Conservation (phyloP, 331 rosid species). For the Arachis monticola region DNA sequence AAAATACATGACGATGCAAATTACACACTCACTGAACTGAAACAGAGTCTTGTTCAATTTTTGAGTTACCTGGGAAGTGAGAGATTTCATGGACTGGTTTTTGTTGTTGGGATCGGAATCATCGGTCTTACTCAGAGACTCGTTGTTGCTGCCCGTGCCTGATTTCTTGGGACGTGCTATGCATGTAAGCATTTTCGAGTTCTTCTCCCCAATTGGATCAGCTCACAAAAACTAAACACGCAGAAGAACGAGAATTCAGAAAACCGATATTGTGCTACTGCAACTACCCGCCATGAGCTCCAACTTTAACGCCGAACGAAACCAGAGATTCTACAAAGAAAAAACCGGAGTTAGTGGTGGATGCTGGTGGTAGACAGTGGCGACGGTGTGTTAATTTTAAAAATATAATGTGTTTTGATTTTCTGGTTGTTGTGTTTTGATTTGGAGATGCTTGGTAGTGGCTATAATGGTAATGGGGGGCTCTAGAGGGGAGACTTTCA, state of each 20-base stretch:
- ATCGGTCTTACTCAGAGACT: slow-evolving; percentile 60
- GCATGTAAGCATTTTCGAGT: slow-evolving; percentile 69
- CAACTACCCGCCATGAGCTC: slow-evolving; percentile 28
- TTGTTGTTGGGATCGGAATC: slow-evolving; percentile 61
- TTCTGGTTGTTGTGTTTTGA: background rate
- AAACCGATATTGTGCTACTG: slow-evolving; percentile 16
- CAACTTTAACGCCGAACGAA: slow-evolving; percentile 24
- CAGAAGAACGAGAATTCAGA: background rate
- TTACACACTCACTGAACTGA: background rate
- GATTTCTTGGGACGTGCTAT: slow-evolving; percentile 82
- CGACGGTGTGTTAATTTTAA: background rate
- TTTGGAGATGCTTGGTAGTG: slow-evolving; percentile 8
- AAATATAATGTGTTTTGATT: slow-evolving; percentile 14
- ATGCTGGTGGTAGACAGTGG: slow-evolving; percentile 28
- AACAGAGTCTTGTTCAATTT: background rate
- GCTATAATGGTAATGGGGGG: slow-evolving; percentile 41
- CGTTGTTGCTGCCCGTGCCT: slow-evolving; percentile 38
- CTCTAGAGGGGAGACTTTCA: slow-evolving; percentile 14
- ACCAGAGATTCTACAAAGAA: slow-evolving; percentile 41
- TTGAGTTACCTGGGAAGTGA: slow-evolving; percentile 66
- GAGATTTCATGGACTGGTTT: slow-evolving; percentile 63
- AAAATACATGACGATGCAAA: background rate
- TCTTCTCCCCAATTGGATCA: background rate
- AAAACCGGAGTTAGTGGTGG: slow-evolving; percentile 28
- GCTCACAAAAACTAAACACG: background rate